Base-by-base conservation (phyloP, 768 basidiomycete genomes). In the Tylopilus sp. region DNA sequence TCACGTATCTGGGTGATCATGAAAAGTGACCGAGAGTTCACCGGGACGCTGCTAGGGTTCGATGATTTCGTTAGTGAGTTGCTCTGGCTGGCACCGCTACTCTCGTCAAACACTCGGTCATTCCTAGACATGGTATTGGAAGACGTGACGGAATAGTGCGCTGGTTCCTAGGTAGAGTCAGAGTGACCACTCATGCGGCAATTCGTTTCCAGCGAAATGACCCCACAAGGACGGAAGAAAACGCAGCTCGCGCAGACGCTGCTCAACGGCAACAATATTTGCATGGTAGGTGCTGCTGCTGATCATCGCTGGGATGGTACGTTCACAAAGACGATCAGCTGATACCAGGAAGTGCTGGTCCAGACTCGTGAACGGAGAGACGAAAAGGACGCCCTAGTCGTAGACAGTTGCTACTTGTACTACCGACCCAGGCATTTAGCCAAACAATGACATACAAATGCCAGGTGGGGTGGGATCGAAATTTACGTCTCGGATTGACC, bases 51-150 rank as follows among this genome's bases (percentile, higher is more conserved):
- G 38, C 78, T 95, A 30, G 95, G 95, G 2, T 99, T 99, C 62
- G 95, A 99, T 68, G 95, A 99, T 72, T 99, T 95, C 70, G 95
- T 99, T 70, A 99, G 95, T 98, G 69, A 80, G 95, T 95, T 8
- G 17, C 17, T 44, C 44, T 43, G 15, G 18, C 40, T 40, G 23
- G 17, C 8, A 25, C 22, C 23, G 17, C 39, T 25, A 4, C 35
- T 44, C 48, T 20, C 17, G 33, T 35, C 52, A 40, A 50, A 55
- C 22, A 3, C 40, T 36, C 21, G 39, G 23, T 39, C 26, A 12
- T 28, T 23, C 9, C 33, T 47, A 93, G 91, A 93, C 66, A 91
- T 95, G 87, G 92, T 95, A 6, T 72, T 99, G 47, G 92, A 98
- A 66, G 94, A 99, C 60, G 95, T 98, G 8, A 95, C 83, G 6